These are phyloP conservation scores for Coprinopsis cinerea DNA, from an alignment of 768 basidiomycete genomes.

Conservation along the genomic window DNA sequence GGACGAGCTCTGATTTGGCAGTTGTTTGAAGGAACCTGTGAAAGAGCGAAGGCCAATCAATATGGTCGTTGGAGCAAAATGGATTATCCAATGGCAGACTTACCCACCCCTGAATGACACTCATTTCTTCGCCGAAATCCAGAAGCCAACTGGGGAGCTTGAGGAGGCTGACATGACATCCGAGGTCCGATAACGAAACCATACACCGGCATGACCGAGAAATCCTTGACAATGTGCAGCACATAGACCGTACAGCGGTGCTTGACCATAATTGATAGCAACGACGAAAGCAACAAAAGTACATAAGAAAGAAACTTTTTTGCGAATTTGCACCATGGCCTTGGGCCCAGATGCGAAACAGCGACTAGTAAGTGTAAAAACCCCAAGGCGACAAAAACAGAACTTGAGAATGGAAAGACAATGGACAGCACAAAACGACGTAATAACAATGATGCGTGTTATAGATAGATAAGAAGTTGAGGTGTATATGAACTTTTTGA, in stretches of 20 bases:
- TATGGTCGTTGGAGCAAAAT: not conserved
- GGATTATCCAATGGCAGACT: not conserved
- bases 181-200: not conserved
- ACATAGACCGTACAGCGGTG: not conserved
- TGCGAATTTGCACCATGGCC: not conserved
- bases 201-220: not conserved
- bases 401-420: not conserved
- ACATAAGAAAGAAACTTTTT: not conserved
- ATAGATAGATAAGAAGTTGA: no score
- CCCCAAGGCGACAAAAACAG: not conserved
- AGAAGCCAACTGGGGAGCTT: not conserved
- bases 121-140: not conserved
- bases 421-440: not conserved
- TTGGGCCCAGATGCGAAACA: not conserved
- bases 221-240: not conserved
- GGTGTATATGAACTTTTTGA: no score
- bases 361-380: not conserved
- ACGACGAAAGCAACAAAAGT: not conserved
- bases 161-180: no score
- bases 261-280: not conserved
- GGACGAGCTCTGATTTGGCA: not conserved
- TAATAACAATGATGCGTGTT: no score
- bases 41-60: not conserved
- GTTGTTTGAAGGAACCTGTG: not conserved
- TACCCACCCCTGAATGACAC: not conserved